Evolutionary conservation across 352 stramenopile genomes (phyloP), one percentile per base, ranked within the genome.

Genomic region (Blastocystis sp.): DNA sequence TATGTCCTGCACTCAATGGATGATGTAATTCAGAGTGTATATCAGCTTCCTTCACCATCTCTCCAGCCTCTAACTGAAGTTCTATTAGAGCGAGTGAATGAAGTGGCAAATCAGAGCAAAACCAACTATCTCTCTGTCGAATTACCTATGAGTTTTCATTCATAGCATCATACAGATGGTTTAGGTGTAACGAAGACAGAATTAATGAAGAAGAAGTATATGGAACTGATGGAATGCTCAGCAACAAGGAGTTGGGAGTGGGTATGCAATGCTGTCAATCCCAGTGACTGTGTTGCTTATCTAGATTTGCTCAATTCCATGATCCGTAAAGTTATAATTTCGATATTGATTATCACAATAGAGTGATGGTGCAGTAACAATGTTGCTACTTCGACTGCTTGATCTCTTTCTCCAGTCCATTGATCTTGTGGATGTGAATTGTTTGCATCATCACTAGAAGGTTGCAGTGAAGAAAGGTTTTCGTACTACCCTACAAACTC

Each of bases 351-450:
- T 13, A 33, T 54, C 24, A 57, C 33, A 24, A 6, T 78, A 78
- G 66, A 78, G 54, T 24, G n/a, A 35, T 48, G 73, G 35, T n/a
- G 73, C 73, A n/a, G 30, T 66, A 0, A 33, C 54, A 44, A 66
- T 84, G 51, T n/a, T 84, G n/a, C 51, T 84, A 24, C 35, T 84
- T 15, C 73, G 73, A 33, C 19, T 68, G 19, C 27, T 84, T 22
- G 56, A 84, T 37, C 42, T 69, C 53, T 84, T 84, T 30, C 11
- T 84, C 13, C 73, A 68, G 22, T 69, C 11, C 24, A 33, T 44
- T 24, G 58, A 27, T 1, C 0, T 66, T 0, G 56, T 84, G 35
- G 22, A 22, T 19, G 7, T 27, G 0, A 24, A n/a, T 22, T 15
- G 1, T 3, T 15, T 1, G 22, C 9, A 9, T 84, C 24, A 84